Percentiles rank a stretch among this genome's conserved stretches.
These are phyloP conservation scores for Neodidymelliopsis sp. DNA, from an alignment of 2,329 filamentous ascomycete genomes.

Conservation along the genomic window DNA sequence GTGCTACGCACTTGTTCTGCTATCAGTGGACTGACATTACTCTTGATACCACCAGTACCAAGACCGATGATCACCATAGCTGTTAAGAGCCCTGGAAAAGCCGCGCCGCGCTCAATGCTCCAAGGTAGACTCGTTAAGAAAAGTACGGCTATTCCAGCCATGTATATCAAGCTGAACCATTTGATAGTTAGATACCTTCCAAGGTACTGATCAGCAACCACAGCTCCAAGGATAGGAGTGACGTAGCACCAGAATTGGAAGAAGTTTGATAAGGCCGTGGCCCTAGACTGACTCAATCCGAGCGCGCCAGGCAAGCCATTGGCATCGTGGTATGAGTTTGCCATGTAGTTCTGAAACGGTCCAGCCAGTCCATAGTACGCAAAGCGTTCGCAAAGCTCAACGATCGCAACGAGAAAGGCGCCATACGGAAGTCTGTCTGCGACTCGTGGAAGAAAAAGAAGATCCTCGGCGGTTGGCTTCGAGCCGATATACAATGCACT, in stretches of 20 bases:
- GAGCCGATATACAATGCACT: conserved; percentile 29
- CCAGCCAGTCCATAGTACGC: conserved; percentile 56
- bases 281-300: conserved; percentile 52
- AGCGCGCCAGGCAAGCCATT: conserved; percentile 53
- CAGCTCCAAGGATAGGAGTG: conserved; percentile 57
- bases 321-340: conserved; percentile 49
- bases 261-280: conserved; percentile 56
- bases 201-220: conserved; percentile 71
- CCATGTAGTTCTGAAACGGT: conserved; percentile 60
- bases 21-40: conserved; percentile 68
- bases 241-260: conserved; percentile 60
- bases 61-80: conserved; percentile 74
- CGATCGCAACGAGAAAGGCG: conserved; percentile 57
- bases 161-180: conserved; percentile 68
- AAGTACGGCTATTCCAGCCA: conserved; percentile 71
- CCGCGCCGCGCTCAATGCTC: conserved; percentile 66
- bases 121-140: conserved; percentile 69
- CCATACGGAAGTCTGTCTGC: conserved; percentile 55
- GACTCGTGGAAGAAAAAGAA: conserved; percentile 41
- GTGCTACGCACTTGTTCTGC: conserved; percentile 57
- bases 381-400: conserved; percentile 59
- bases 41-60: conserved; percentile 82
- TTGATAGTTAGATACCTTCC: conserved; percentile 76
- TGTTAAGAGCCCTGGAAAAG: conserved; percentile 70
- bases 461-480: conserved; percentile 36